Evolutionary conservation across 805 yeast species (phyloP).

Genomic region (Limtongia smithiae): DNA sequence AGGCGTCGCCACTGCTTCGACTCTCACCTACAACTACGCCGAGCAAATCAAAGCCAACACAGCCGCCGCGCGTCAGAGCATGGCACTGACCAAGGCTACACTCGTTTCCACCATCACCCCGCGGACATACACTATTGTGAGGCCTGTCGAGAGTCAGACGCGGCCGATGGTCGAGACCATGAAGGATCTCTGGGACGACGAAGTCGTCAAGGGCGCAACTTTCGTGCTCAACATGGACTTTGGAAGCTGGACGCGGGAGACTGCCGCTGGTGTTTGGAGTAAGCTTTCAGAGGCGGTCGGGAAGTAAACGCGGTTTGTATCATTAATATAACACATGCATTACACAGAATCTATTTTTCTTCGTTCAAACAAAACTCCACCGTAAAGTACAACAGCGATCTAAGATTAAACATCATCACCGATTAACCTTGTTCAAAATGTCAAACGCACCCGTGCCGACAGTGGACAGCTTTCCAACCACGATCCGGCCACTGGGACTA

Average conservation of each 20-base stretch:
- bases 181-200: slow-evolving; percentile 78
- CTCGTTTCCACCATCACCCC: slow-evolving; percentile 40
- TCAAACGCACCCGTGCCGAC: slow-evolving; percentile 98
- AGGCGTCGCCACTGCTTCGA: slow-evolving; percentile 60
- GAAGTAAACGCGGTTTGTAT: not conserved
- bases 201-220: slow-evolving; percentile 58
- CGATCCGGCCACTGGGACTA: slow-evolving; percentile 90
- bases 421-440: slow-evolving; percentile 39
- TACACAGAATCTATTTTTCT: no score
- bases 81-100: slow-evolving; percentile 48
- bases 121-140: not conserved
- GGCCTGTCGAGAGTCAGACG: slow-evolving; percentile 31
- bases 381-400: not conserved
- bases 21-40: slow-evolving; percentile 60
- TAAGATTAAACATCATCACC: not conserved
- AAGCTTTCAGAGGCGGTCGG: not conserved
- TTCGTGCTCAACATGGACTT: slow-evolving; percentile 42
- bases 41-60: slow-evolving; percentile 52
- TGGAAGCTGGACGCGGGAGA: slow-evolving; percentile 3
- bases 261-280: slow-evolving; percentile 1
- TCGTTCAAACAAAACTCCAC: not conserved
- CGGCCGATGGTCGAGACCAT: slow-evolving; percentile 57
- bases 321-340: not conserved
- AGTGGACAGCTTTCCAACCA: slow-evolving; percentile 80
- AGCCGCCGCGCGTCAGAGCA: slow-evolving; percentile 44